These are phyloP conservation scores for Fusarium equiseti DNA, from an alignment of 2,329 filamentous ascomycete species.

Conservation along the genomic window DNA sequence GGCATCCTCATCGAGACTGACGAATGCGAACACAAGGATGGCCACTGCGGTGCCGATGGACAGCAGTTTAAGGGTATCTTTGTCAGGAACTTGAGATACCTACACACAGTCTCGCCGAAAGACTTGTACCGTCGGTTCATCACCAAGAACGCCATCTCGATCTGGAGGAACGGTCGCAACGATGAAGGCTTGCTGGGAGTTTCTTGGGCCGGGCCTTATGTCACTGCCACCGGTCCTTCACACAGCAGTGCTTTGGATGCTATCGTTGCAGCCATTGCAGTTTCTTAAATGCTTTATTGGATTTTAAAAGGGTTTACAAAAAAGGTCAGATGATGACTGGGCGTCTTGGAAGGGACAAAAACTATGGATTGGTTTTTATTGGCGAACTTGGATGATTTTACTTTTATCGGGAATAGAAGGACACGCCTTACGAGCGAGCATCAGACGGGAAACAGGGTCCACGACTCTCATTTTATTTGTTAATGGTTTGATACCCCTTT, in stretches of 20 bases:
- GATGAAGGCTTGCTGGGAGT: slow-evolving; percentile 66
- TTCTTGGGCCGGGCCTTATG: slow-evolving; percentile 73
- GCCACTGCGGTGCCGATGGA: slow-evolving; percentile 61
- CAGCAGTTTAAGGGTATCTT: slow-evolving; percentile 81
- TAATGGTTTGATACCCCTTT: slow-evolving; percentile 46
- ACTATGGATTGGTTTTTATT: slow-evolving; percentile 22
- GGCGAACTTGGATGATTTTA: slow-evolving; percentile 38
- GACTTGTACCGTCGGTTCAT: slow-evolving; percentile 67
- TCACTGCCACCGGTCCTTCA: slow-evolving; percentile 64
- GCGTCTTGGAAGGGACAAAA: slow-evolving; percentile 22
- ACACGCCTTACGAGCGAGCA: slow-evolving; percentile 25
- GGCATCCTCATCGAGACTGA: slow-evolving; percentile 60
- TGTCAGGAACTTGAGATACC: slow-evolving; percentile 70
- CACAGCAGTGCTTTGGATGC: slow-evolving; percentile 76
- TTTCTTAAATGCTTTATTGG: slow-evolving; percentile 44
- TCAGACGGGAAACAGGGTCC: slow-evolving; percentile 18
- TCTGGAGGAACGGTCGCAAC: slow-evolving; percentile 72
- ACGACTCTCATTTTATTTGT: slow-evolving; percentile 35
- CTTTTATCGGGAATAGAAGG: slow-evolving; percentile 24
- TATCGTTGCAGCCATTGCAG: slow-evolving; percentile 70
- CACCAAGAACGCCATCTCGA: slow-evolving; percentile 70
- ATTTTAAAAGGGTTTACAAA: slow-evolving; percentile 1
- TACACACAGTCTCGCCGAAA: slow-evolving; percentile 65
- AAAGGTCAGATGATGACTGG: slow-evolving; percentile 4
- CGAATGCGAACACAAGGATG: slow-evolving; percentile 51